Evolutionary conservation across 106 monocot genomes (phyloP), one percentile per base, ranked within the genome.

Genomic region (Allium fistulosum): DNA sequence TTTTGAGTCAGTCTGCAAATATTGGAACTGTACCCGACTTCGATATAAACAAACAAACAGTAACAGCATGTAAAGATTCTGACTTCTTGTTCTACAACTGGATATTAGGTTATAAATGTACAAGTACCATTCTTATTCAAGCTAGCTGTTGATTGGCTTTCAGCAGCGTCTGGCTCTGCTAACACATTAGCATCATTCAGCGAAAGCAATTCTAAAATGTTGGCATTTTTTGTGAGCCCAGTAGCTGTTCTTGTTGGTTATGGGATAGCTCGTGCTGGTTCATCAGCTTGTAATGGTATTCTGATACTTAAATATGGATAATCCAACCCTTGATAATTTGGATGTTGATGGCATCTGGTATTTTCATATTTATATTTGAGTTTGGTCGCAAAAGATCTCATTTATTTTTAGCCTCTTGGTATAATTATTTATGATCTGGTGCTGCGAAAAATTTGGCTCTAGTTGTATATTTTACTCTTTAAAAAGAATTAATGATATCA

Each of bases 41-140:
- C 2, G 8, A 15, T 14, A 53, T 57, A 7, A 57, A 4, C n/a
- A n/a, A 56, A 55, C 11, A 56, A 50, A 57, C 3, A 18, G 4
- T 2, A 26, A 9, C 15, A n/a, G 14, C 27, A 56, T 46, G 46
- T 16, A 69, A 15, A 69, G 14, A 53, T n/a, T 69, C 67, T 80
- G n/a, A 75, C 51, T 11, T 72, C 6, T 65, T 65, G n/a, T 1
- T 63, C 60, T 46, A 63, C 3, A 53, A 71, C 71, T 67, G 15
- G 66, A 74, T 61, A 69, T 62, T 71, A 99, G 97, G 93, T 99
- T 53, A 85, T 99, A 80, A 99, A 99, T 81, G 93, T 99, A 63
- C 99, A 99, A 93, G 90, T 99, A 12, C 99, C 99, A 56, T 90
- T 87, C 81, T 79, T 99, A 48, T 99, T 99, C 83, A 99, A 99